These are phyloP conservation scores for Solanum appendiculatum DNA, from an alignment of 257 asterid genomes.

Conservation along the genomic window DNA sequence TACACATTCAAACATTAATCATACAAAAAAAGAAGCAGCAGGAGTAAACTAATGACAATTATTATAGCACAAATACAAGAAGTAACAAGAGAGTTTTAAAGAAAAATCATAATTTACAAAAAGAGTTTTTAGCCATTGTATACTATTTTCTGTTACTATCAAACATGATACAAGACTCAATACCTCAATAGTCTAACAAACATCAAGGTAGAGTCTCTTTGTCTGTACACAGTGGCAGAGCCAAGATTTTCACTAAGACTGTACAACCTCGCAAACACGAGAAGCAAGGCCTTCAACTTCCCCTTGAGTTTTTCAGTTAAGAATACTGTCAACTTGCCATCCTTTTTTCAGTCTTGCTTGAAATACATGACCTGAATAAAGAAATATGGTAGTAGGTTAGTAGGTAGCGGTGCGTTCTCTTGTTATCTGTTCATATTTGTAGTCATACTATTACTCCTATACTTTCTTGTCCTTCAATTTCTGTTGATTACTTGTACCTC, in stretches of 20 bases:
- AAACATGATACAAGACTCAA: background rate
- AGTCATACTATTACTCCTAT: background rate
- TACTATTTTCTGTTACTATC: background rate
- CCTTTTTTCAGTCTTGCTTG: background rate
- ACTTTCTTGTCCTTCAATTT: background rate
- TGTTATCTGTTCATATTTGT: background rate
- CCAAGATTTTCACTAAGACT: fast-evolving
- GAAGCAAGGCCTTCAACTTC: background rate
- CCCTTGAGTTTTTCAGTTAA: background rate
- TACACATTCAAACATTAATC: background rate
- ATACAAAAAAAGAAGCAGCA: background rate
- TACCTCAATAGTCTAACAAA: background rate
- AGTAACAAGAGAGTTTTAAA: background rate
- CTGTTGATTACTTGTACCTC: background rate
- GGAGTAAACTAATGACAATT: background rate
- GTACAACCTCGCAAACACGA: fast-evolving
- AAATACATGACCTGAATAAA: background rate
- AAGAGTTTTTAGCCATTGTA: background rate
- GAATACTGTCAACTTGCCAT: background rate
- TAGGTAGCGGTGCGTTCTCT: background rate
- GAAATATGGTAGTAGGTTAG: background rate
- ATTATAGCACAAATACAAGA: background rate
- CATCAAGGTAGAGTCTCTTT: background rate
- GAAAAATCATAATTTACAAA: background rate
- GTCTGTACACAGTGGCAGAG: background rate